These are phyloP conservation scores for Penicillium sp. DNA, from an alignment of 2,329 filamentous ascomycete species.

Conservation along the genomic window DNA sequence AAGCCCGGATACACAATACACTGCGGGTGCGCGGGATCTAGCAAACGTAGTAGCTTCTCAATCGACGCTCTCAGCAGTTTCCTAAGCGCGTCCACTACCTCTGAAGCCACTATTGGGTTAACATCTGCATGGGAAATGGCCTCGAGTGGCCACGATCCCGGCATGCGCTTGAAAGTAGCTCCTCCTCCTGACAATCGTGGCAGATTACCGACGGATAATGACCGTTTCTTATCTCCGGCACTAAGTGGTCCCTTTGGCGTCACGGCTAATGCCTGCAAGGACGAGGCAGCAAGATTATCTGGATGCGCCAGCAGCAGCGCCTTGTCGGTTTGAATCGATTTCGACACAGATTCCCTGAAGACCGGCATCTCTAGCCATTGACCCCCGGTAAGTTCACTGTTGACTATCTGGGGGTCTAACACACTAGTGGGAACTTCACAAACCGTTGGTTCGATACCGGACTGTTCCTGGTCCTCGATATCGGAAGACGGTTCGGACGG, in stretches of 20 bases:
- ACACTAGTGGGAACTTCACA: background rate
- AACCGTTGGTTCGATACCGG: background rate
- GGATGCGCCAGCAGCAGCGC: background rate
- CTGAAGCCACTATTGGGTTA: background rate
- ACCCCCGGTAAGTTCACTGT: too few relatives aligned
- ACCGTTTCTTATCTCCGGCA: background rate
- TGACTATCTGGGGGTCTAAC: background rate
- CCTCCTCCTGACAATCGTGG: background rate
- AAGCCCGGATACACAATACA: background rate
- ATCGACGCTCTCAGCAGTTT: background rate
- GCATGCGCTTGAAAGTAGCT: background rate
- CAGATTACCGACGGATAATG: slow-evolving; percentile 1
- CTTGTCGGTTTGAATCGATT: background rate
- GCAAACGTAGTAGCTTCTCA: background rate
- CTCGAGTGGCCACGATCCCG: background rate
- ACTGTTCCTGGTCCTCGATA: background rate
- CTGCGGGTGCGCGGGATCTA: background rate
- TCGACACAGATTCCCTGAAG: background rate
- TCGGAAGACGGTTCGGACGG: background rate
- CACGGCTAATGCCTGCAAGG: background rate
- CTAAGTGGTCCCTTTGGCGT: background rate
- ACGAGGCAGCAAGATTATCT: background rate
- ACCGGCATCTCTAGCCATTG: background rate
- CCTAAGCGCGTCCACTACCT: background rate
- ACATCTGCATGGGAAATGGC: background rate